Percentiles rank a stretch among this genome's conserved stretches.
These are phyloP conservation scores for Bertia moriformis DNA, from an alignment of 2,329 filamentous ascomycete genomes.

Conservation along the genomic window DNA sequence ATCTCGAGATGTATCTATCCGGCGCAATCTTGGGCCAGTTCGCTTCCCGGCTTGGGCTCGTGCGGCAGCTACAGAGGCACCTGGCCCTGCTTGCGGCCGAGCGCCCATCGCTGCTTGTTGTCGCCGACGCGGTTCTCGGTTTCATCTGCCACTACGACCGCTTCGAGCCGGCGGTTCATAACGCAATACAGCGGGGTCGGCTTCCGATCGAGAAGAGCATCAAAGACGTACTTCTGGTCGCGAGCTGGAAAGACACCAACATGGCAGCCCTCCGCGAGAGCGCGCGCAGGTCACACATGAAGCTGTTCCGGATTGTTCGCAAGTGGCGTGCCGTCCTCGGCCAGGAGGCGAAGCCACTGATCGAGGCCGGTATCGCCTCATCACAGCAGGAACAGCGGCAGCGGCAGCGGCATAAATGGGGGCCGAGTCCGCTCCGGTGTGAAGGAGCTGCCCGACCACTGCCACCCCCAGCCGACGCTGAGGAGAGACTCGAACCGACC, in stretches of 20 bases:
- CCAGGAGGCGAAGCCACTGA: slow-evolving; percentile 56
- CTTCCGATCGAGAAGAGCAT: slow-evolving; percentile 71
- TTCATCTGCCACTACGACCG: slow-evolving; percentile 64
- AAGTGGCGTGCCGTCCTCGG: slow-evolving; percentile 78
- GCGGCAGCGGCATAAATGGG: no score
- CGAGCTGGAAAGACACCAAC: slow-evolving; percentile 97
- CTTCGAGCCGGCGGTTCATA: slow-evolving; percentile 51
- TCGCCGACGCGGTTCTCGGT: slow-evolving; percentile 56
- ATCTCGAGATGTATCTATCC: slow-evolving; percentile 65
- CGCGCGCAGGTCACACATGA: slow-evolving; percentile 76
- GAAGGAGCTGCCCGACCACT: slow-evolving; percentile 26
- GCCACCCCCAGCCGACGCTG: neutral
- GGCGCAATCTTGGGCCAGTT: slow-evolving; percentile 73
- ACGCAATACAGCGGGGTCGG: slow-evolving; percentile 54
- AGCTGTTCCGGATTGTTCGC: slow-evolving; percentile 77
- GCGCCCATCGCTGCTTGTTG: slow-evolving; percentile 36
- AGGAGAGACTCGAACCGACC: slow-evolving; percentile 2
- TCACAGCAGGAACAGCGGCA: no score
- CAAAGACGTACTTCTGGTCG: slow-evolving; percentile 80
- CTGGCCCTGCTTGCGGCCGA: slow-evolving; percentile 45
- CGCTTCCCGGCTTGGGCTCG: slow-evolving; percentile 53
- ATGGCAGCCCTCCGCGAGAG: slow-evolving; percentile 80
- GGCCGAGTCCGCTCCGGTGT: neutral
- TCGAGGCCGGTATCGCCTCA: slow-evolving; percentile 41
- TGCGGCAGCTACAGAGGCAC: slow-evolving; percentile 52